phyloP scores from a whole-genome alignment of 192 early-diverging fungal species.

The Phlyctochytrium planicorne region DNA sequence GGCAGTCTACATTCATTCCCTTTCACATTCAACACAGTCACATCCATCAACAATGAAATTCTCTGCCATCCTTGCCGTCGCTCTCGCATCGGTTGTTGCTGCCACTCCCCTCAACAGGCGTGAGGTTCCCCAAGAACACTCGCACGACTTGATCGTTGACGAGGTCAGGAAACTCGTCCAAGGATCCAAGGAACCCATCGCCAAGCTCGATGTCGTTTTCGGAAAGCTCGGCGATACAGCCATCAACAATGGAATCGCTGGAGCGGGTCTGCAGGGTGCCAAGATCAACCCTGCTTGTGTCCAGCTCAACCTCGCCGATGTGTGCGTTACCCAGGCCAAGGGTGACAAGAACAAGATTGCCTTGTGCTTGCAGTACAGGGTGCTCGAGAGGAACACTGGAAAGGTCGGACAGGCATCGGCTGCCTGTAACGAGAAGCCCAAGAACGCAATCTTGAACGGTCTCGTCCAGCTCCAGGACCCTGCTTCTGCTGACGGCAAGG shows the following conservation, averaged over 20 bases:
- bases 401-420: slow-evolving; percentile 5
- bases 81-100: background rate
- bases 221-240: slow-evolving; percentile 16
- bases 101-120: too few relatives aligned
- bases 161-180: slow-evolving; percentile 13
- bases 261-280: background rate
- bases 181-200: background rate
- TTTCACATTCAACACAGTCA: background rate
- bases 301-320: slow-evolving; percentile 22
- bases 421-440: slow-evolving; percentile 7
- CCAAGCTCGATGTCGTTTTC: slow-evolving; percentile 17
- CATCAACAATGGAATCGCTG: slow-evolving; percentile 11
- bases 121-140: slow-evolving; percentile 24
- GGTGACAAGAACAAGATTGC: slow-evolving; percentile 2
- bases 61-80: slow-evolving; percentile 12
- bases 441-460: background rate
- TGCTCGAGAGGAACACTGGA: slow-evolving; percentile 20
- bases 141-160: slow-evolving; percentile 23
- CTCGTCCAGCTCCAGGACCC: slow-evolving; percentile 23
- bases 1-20: too few relatives aligned
- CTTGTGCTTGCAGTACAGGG: slow-evolving; percentile 11
- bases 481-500: background rate
- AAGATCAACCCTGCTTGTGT: slow-evolving; percentile 9
- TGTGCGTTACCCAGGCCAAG: slow-evolving; percentile 12
- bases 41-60: background rate